Base-by-base conservation (phyloP, 306 rosid species). In the Cucumis melo region DNA sequence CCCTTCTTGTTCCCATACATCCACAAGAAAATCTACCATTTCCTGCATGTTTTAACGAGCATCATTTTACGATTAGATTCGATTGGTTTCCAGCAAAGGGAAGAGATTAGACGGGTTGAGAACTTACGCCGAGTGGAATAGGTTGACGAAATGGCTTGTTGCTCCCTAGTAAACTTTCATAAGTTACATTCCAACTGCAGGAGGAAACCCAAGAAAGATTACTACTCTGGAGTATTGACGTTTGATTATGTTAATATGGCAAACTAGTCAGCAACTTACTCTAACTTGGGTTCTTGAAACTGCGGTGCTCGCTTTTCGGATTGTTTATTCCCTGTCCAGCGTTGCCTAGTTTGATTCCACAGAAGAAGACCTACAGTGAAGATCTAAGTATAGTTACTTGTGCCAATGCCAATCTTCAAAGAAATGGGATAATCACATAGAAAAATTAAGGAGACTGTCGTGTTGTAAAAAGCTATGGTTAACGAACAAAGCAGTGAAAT, bases 21-120 rank as follows among this genome's bases (percentile, higher is more conserved):
- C 99, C 81, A 89, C 99, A 63, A 92, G 96, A 83, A 94, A 94
- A 86, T 94, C 99, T 81, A 94, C 93, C 99, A 94, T 92, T 89
- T 92, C 99, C 97, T 94, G 84, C 39, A 72, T 29, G 64, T 68
- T 74, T 66, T 70, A 61, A 36, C 0, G 14, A 66, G 71, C 41
- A 79, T 63, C 61, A 17, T 73, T 10, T 60, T 17, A 20, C 46
- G 36, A 19, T 77, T 42, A 78, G 53, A 63, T 38, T 54, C 29
- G 27, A 24, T 53, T 39, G 64, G 41, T 77, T 77, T 77, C 27
- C 16, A 11, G 68, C 32, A 24, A 17, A 17, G 0, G 14, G 3
- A 5, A n/a, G 38, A 39, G 24, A 21, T 17, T 16, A 38, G 76
- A 68, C 16, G 51, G 81, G 76, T 16, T 13, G 50, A 57, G 73